These are phyloP conservation scores for Talaromyces ruber DNA, from an alignment of 495 filamentous ascomycete species.

Conservation along the genomic window DNA sequence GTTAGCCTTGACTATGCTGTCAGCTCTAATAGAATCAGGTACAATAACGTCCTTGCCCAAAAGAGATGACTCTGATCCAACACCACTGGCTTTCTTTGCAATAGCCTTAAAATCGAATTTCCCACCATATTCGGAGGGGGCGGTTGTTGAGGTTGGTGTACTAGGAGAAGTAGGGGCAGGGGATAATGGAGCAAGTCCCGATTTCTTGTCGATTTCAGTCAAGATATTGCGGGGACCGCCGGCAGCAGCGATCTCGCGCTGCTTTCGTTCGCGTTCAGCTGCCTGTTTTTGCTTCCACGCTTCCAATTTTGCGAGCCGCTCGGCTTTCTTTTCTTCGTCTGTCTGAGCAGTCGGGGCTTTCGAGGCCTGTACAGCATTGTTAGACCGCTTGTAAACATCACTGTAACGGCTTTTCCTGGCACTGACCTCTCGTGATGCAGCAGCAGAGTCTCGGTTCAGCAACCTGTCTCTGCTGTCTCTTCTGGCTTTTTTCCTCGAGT, in stretches of 20 bases:
- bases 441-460: slow-evolving; percentile 27
- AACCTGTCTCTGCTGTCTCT: slow-evolving; percentile 53
- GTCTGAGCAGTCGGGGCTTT: slow-evolving; percentile 45
- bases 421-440: slow-evolving; percentile 41
- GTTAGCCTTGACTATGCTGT: slow-evolving; percentile 43
- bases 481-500: slow-evolving; percentile 61
- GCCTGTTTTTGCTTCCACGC: slow-evolving; percentile 88
- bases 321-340: slow-evolving; percentile 78
- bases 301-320: slow-evolving; percentile 74
- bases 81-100: slow-evolving; percentile 55
- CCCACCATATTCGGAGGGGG: slow-evolving; percentile 54
- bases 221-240: slow-evolving; percentile 59
- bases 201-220: slow-evolving; percentile 68
- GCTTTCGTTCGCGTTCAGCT: slow-evolving; percentile 68
- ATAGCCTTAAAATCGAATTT: slow-evolving; percentile 90
- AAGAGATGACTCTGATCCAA: slow-evolving; percentile 31
- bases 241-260: slow-evolving; percentile 53
- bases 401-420: slow-evolving; percentile 21
- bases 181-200: slow-evolving; percentile 42
- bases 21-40: slow-evolving; percentile 45
- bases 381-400: neutral
- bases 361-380: slow-evolving; percentile 21
- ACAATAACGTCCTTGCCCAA: slow-evolving; percentile 56
- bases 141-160: slow-evolving; percentile 21
- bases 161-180: slow-evolving; percentile 48